Evolutionary conservation across 2,329 filamentous ascomycete genomes (phyloP), one percentile per base, ranked within the genome.

Genomic region (Niveomyces coronatus): DNA sequence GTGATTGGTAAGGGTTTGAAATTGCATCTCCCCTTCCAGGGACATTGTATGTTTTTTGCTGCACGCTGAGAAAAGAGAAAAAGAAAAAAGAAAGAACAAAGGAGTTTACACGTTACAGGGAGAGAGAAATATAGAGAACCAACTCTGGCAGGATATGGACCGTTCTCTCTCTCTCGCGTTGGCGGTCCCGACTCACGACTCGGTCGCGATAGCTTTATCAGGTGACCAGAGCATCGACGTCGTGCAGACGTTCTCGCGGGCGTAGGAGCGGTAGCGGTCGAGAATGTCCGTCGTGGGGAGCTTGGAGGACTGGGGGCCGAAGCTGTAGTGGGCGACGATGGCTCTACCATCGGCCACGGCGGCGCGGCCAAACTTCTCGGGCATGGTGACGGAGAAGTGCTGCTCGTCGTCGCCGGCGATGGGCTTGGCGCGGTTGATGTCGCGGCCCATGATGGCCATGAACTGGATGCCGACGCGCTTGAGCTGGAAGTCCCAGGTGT

Each of bases 261-360:
- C 73, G 52, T 69, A 75, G 2, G 62, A 58, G 11, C 63, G 60
- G 48, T 74, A 76, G 22, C 73, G 58, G 26, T 66, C 61, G 8
- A 77, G 53, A 13, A 76, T 55, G 47, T 77, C 71, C 0, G 72
- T 75, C 35, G 58, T 54, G n/a, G 63, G 60, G 39, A 75, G 55
- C 4, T 57, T 53, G 14, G 23, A 37, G 14, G 48, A 45, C 43
- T 66, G 61, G 7, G 57, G 58, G 9, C 54, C 57, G 38, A 70
- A 70, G 43, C 64, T 66, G 47, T 71, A 76, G 50, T 76, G 71
- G 4, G 63, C 64, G 3, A 65, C 71, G 8, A 76, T 51, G 2
- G 68, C 67, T 39, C 67, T 63, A 5, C 70, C 71, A 49, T 76
- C 70, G 13, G 75, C 68, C 13, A 70, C 58, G 23, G 70, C 63